These are phyloP conservation scores for Hirschfeldia incana DNA, from an alignment of 345 rosid genomes.

Conservation along the genomic window DNA sequence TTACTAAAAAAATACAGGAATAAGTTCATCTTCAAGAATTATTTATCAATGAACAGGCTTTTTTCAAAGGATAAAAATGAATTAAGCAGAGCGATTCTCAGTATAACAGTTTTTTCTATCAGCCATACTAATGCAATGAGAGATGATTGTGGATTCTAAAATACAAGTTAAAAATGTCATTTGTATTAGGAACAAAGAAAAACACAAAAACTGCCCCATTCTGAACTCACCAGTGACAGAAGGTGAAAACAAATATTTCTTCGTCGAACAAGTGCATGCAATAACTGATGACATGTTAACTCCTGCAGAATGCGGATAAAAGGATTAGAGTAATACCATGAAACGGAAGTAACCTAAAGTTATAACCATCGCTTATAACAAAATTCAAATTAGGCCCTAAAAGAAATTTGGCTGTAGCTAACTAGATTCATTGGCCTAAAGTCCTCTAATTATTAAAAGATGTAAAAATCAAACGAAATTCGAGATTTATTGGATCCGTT, in stretches of 20 bases:
- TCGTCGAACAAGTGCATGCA: conserved; percentile 78
- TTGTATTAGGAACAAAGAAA: conserved; percentile 12
- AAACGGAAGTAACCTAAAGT: conserved; percentile 17
- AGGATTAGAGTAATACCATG: not conserved
- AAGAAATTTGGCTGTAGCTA: conserved; percentile 2
- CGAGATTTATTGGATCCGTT: conserved; percentile 13
- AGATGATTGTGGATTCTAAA: not conserved
- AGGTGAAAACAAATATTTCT: conserved; percentile 78
- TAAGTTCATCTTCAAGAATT: conserved; percentile 7
- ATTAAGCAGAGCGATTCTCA: conserved; percentile 3
- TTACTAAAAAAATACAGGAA: conserved; percentile 3
- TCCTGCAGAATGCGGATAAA: conserved; percentile 48
- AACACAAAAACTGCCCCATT: not conserved
- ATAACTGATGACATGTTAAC: conserved; percentile 75
- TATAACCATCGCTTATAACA: conserved; percentile 18
- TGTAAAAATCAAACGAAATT: conserved; percentile 11
- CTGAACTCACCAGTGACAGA: conserved; percentile 73
- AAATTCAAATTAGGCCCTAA: conserved; percentile 3
- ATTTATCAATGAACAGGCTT: not conserved
- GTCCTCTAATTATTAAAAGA: conserved; percentile 14
- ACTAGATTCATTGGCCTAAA: conserved; percentile 11
- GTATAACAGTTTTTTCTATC: conserved; percentile 14
- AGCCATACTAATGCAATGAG: not conserved
- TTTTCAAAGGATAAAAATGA: not conserved
- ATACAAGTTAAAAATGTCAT: not conserved